These are phyloP conservation scores for Diaporthe amygdali DNA, from an alignment of 2,329 filamentous ascomycete species.

Conservation along the genomic window DNA sequence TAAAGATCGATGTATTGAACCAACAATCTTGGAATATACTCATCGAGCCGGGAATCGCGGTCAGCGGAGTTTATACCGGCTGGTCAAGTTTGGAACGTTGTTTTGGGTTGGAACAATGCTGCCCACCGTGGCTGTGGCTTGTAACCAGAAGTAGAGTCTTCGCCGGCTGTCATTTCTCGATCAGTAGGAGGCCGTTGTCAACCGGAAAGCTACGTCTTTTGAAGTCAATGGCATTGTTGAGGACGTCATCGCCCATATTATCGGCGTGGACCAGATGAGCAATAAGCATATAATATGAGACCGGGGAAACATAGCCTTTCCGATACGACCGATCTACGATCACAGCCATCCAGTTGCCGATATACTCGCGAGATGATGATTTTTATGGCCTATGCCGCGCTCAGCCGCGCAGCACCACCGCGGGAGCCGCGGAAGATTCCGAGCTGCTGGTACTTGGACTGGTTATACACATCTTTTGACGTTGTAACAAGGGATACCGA, in stretches of 20 bases:
- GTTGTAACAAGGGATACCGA: slow-evolving; percentile 7
- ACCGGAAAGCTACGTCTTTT: slow-evolving; percentile 72
- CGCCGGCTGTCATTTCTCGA: slow-evolving; percentile 79
- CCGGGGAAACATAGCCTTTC: slow-evolving; percentile 79
- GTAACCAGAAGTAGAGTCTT: slow-evolving; percentile 55
- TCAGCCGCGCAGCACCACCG: slow-evolving; percentile 81
- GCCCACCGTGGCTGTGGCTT: no score
- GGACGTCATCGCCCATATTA: slow-evolving; percentile 82
- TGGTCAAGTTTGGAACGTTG: no score
- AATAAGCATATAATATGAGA: slow-evolving; percentile 86
- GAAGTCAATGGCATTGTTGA: slow-evolving; percentile 87
- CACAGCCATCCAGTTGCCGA: slow-evolving; percentile 84
- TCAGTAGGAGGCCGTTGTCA: slow-evolving; percentile 75
- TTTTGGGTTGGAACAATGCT: no score
- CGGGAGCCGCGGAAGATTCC: slow-evolving; percentile 90
- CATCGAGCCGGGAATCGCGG: slow-evolving; percentile 73
- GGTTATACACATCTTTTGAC: slow-evolving; percentile 15
- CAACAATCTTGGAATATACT: slow-evolving; percentile 75
- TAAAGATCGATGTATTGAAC: slow-evolving; percentile 78
- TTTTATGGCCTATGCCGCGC: slow-evolving; percentile 84
- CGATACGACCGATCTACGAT: slow-evolving; percentile 88
- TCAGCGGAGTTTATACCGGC: slow-evolving; percentile 68
- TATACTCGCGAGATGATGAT: slow-evolving; percentile 79
- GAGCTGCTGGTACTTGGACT: slow-evolving; percentile 70
- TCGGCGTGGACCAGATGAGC: slow-evolving; percentile 83